phyloP scores from a whole-genome alignment of 345 rosid species.

The Arabidopsis arenosa region DNA sequence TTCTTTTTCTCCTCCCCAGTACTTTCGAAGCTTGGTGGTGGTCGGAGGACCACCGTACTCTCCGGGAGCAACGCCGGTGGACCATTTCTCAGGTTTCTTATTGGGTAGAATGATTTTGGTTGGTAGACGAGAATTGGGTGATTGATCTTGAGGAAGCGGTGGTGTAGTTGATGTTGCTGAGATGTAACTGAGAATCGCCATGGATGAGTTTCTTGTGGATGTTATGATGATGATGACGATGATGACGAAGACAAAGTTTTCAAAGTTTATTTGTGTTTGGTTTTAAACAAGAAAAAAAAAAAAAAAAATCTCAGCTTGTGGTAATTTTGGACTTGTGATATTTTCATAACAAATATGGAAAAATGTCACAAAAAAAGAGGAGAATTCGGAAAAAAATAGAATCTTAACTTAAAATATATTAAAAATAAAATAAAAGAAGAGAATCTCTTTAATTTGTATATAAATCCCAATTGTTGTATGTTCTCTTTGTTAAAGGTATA shows the following conservation, averaged over 20 bases:
- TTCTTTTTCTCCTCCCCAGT: conserved; percentile 85
- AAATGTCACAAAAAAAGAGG: no score
- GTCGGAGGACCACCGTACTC: conserved; percentile 93
- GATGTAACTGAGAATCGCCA: conserved; percentile 66
- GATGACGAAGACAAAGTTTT: neutral
- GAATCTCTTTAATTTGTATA: no score
- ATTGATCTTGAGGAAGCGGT: conserved; percentile 59
- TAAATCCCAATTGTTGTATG: no score
- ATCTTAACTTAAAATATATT: no score
- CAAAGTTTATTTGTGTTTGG: no score
- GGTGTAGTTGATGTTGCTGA: conserved; percentile 61
- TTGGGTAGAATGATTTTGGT: conserved; percentile 81
- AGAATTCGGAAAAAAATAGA: no score
- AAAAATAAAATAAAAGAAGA: no score
- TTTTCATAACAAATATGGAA: no score
- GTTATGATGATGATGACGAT: conserved; percentile 6
- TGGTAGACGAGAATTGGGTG: conserved; percentile 50
- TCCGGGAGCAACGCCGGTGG: conserved; percentile 91
- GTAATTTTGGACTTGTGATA: neutral
- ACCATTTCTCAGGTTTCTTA: conserved; percentile 87
- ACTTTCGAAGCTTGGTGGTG: conserved; percentile 73
- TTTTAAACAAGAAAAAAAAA: no score
- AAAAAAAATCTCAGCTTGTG: neutral
- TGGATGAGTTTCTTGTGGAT: conserved; percentile 48
- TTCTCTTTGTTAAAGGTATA: no score